Conservation (phyloP, 2,329 filamentous ascomycete species). For the Clarireedia sp. region DNA sequence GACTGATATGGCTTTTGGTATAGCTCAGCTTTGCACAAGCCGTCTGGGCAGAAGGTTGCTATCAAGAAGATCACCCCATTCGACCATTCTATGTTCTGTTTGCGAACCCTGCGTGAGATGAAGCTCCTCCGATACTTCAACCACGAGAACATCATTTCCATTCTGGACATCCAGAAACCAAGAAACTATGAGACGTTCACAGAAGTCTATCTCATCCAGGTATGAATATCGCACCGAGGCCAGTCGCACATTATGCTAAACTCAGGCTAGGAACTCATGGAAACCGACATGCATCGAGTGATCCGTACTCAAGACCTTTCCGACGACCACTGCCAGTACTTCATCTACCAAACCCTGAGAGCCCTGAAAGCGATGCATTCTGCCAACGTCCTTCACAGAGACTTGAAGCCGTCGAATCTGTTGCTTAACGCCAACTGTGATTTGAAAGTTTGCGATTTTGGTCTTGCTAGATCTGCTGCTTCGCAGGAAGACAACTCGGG, state of each 20-base stretch:
- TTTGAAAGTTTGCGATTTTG: slow-evolving; percentile 98
- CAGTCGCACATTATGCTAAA: slow-evolving; percentile 10
- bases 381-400: slow-evolving; percentile 92
- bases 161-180: slow-evolving; percentile 97
- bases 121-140: slow-evolving; percentile 98
- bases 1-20: background rate
- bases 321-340: slow-evolving; percentile 99
- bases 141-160: slow-evolving; percentile 99
- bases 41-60: slow-evolving; percentile 94
- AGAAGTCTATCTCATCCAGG: slow-evolving; percentile 97
- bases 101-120: slow-evolving; percentile 96
- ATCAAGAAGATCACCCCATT: slow-evolving; percentile 99
- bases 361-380: slow-evolving; percentile 99
- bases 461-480: slow-evolving; percentile 86
- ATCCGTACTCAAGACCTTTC: slow-evolving; percentile 98
- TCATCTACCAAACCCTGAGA: slow-evolving; percentile 98
- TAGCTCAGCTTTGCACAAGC: slow-evolving; percentile 96
- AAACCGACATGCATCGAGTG: slow-evolving; percentile 98
- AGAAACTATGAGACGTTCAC: slow-evolving; percentile 93
- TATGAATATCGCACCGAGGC: slow-evolving; percentile 34
- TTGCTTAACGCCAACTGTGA: slow-evolving; percentile 98
- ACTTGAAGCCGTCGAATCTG: slow-evolving; percentile 94
- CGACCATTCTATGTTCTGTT: slow-evolving; percentile 98
- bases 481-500: slow-evolving; percentile 99
- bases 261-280: slow-evolving; percentile 76